Conservation (phyloP, 257 asterid species). For the Solanum appendiculatum region DNA sequence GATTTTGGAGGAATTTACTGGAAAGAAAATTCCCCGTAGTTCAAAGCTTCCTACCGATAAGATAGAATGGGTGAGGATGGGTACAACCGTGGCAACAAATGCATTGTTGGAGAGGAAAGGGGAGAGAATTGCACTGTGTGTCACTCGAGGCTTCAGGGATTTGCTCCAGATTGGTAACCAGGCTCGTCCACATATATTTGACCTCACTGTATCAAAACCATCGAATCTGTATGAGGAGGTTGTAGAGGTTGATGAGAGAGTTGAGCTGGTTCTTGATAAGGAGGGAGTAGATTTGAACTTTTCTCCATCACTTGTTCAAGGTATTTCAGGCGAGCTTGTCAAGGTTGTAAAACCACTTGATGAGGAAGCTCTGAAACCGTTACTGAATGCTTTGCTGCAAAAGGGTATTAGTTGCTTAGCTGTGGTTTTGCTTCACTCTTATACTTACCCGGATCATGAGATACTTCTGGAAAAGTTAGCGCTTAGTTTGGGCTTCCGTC, state of each 20-base stretch:
- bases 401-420: conserved; percentile 81
- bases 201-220: conserved; percentile 82
- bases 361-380: conserved; percentile 50
- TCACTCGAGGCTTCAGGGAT: conserved; percentile 77
- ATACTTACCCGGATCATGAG: conserved; percentile 85
- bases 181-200: conserved; percentile 89
- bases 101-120: conserved; percentile 93
- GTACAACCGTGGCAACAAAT: conserved; percentile 96
- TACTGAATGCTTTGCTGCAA: conserved; percentile 48
- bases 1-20: conserved; percentile 77
- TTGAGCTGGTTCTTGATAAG: conserved; percentile 60
- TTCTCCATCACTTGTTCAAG: conserved; percentile 42
- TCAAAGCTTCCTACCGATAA: conserved; percentile 82
- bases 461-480: conserved; percentile 57
- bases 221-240: conserved; percentile 90
- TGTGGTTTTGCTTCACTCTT: conserved; percentile 84
- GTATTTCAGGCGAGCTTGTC: conserved; percentile 86
- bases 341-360: conserved; percentile 68
- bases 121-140: conserved; percentile 87
- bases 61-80: conserved; percentile 98
- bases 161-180: conserved; percentile 91
- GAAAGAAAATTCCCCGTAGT: conserved; percentile 59
- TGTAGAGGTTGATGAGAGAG: conserved; percentile 88
- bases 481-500: conserved; percentile 72
- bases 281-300: conserved; percentile 19